phyloP scores from a whole-genome alignment of 1,284 basidiomycete genomes.

The Puccinia polysora region DNA sequence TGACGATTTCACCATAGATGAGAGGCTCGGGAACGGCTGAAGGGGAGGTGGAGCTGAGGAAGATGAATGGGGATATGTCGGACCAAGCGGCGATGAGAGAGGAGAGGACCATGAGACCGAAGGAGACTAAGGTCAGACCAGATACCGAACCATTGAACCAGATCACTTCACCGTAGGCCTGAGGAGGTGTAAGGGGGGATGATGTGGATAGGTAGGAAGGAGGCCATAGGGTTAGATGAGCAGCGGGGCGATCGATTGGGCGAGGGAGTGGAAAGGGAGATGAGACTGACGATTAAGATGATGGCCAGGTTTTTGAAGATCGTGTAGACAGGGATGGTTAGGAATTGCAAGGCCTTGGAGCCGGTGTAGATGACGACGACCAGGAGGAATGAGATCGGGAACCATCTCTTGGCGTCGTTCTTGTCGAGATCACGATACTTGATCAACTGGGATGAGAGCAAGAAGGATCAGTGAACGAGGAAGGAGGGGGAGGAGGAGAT shows the following conservation, averaged over 20 bases:
- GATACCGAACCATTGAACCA: constrained; percentile 94
- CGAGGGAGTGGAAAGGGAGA: not conserved
- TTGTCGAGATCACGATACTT: constrained; percentile 79
- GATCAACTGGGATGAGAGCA: constrained; percentile 60
- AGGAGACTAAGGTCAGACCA: constrained; percentile 77
- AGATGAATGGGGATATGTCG: constrained; percentile 65
- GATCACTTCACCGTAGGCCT: constrained; percentile 93
- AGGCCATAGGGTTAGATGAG: not conserved
- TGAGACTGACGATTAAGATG: constrained; percentile 75
- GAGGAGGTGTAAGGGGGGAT: no score
- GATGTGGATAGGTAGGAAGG: not conserved
- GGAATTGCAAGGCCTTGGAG: constrained; percentile 72
- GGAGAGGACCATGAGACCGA: constrained; percentile 90
- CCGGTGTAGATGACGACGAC: constrained; percentile 97
- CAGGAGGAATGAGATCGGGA: constrained; percentile 85
- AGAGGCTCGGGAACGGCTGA: constrained; percentile 45
- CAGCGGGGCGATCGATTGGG: not conserved
- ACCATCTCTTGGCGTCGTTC: constrained; percentile 85
- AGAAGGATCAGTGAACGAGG: not conserved
- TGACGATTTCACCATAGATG: constrained; percentile 52
- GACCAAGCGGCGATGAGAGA: constrained; percentile 94
- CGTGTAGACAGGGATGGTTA: constrained; percentile 57
- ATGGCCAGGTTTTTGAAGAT: constrained; percentile 99
- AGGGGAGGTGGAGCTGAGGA: constrained; percentile 50
- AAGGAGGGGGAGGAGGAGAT: not conserved